Evolutionary conservation across 2,329 filamentous ascomycete species (phyloP), one percentile per base, ranked within the genome.

Genomic region (Zelopaecilomyces penicillatus): DNA sequence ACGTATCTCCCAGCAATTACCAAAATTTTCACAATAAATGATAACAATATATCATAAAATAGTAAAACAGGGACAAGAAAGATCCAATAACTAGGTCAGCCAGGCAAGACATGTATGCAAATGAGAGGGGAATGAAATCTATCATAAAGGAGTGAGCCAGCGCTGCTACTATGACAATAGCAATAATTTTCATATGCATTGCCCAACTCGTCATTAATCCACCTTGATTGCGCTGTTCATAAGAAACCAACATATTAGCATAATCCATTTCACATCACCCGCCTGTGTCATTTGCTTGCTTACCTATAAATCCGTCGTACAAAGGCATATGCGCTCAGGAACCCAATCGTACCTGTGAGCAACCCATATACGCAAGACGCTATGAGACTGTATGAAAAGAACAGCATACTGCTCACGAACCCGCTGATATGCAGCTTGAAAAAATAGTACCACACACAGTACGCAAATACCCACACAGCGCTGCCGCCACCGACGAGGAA

Each of bases 351-450:
- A 27, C 88, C 88, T 7, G 83, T 88, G 50, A 93, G 67, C 41
- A 95, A 68, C 1, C 84, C 87, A 60, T 93, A 95, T 4, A 93
- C 82, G 37, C 78, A 75, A 62, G 87, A 94, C 1, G 85, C 87
- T 55, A 94, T 76, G 58, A 86, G 82, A 61, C 83, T 88, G 63
- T 95, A 94, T 54, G 78, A 80, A 65, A 95, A 94, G 68, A 94
- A 95, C 31, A 95, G 72, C 60, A 94, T 62, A 39, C 82, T 80
- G 57, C 84, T 88, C 37, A 89, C 77, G 52, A 91, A 84, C 5
- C 88, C 88, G 5, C 80, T 77, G 52, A 95, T 87, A 63, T 90
- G 84, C 45, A 95, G 73, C 63, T 86, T 87, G 52, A 80, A 80
- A 54, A 81, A 75, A 65, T 87, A 94, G 68, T 91, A 94, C 82